Base-by-base conservation (phyloP, 2,329 filamentous ascomycete species). In the Blastomyces gilchristii region DNA sequence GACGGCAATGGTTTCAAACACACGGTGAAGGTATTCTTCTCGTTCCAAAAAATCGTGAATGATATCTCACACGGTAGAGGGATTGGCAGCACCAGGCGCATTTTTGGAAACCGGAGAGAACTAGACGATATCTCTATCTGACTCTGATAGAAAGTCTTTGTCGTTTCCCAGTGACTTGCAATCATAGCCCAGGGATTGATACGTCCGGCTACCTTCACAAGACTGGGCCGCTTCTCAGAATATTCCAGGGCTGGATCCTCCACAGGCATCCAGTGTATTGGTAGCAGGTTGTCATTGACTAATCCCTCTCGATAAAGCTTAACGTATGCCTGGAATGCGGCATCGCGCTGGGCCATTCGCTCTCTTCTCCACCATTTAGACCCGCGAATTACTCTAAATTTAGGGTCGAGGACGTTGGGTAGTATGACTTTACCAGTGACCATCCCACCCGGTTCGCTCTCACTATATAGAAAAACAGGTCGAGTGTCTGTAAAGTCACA, bases 321-420 rank as follows among this genome's bases (percentile, higher is more conserved):
- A 28, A 83, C 75, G 70, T 92, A 96, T 0, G 91, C 89, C 69
- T 90, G 84, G 65, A 96, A 94, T 0, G 90, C 88, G 0, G 88
- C 90, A 73, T 97, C 93, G 70, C 88, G 90, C 67, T 80, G 85
- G 0, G 91, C 91, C 67, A 85, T 85, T 63, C 80, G 83, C 69
- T 94, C 87, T 0, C 86, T 89, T 12, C 68, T 74, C 91, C 91
- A 97, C n/a, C 72, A 66, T 45, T 71, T 66, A 37, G 73, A 72
- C 60, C 87, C 84, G 28, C 75, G 69, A 0, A 82, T 79, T 49
- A 74, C 76, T 18, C 88, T 83, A 11, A 91, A 73, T 14, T 80
- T 73, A 3, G 81, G 76, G n/a, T 89, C 82, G 0, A 97, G 78
- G 3, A 84, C 87, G 3, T 82, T 80, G 0, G 93, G 93, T 2